Base-by-base conservation (phyloP, 2,329 filamentous ascomycete genomes). In the Cladosporium sp. region DNA sequence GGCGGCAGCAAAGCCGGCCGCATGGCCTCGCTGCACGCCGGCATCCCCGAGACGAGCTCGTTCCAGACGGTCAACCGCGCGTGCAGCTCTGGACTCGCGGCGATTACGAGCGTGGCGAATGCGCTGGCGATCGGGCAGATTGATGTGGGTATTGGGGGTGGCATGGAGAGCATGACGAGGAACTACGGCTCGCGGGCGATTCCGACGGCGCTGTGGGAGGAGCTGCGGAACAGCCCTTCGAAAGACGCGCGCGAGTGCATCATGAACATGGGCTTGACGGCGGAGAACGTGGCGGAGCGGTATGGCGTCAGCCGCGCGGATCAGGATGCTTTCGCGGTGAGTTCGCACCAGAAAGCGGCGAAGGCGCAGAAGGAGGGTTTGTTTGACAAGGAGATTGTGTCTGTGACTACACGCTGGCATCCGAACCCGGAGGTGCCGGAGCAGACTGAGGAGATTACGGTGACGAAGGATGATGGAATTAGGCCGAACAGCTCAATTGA, bases 141-240 rank as follows among this genome's bases (percentile, higher is more conserved):
- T 61, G 86, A 88, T 68, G 83, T 84, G 0, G 93, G 92, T 67
- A 87, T 97, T 68, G 93, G 89, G 11, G 93, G 91, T 1, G 93
- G 93, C 34, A 97, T 96, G 91, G 93, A 97, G 85, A 94, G 90
- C 80, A 97, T 97, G 93, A 96, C 92, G 69, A 82, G 90, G 70
- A 97, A 97, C 80, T 97, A 97, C 79, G 93, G 89, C 61, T 87
- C 83, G 30, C 83, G 88, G 66, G 93, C 93, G n/a, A 95, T 97
- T 52, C 93, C 93, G 0, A 89, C 88, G 0, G 87, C 92, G 69
- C 79, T 92, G 12, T 97, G 92, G 92, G 88, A 90, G 0, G 88
- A 86, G 61, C 80, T 97, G 68, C 86, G 82, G 72, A 85, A 90
- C 1, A 88, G 85, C 3, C 79, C 80, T 1, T 84, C 86, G 11